Percentiles rank a stretch among this genome's conserved stretches.
Evolutionary conservation across 2,329 filamentous ascomycete genomes (phyloP).

Genomic region (Lecanicillium sp.): DNA sequence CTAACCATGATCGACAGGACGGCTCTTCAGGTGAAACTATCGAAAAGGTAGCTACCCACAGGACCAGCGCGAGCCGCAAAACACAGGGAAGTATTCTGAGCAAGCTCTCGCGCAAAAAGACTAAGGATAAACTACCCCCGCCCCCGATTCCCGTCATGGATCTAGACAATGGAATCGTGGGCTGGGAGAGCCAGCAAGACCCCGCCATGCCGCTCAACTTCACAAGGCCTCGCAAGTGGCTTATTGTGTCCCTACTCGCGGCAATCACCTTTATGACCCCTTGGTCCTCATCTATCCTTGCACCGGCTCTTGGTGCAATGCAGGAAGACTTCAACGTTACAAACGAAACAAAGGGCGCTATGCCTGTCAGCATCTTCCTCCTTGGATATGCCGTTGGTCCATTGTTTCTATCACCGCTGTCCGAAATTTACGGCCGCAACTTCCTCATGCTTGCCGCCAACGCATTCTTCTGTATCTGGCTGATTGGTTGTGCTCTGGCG

Average conservation of each 20-base stretch:
- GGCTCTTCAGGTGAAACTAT: slow-evolving; percentile 6
- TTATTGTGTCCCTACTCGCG: slow-evolving; percentile 46
- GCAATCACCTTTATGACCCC: slow-evolving; percentile 59
- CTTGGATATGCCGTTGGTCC: slow-evolving; percentile 53
- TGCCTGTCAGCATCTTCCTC: slow-evolving; percentile 55
- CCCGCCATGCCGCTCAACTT: slow-evolving; percentile 54
- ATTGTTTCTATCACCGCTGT: slow-evolving; percentile 48
- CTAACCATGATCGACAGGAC: slow-evolving; percentile 14
- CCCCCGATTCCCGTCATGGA: slow-evolving; percentile 38
- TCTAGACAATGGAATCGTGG: slow-evolving; percentile 45
- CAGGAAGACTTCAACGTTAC: slow-evolving; percentile 32
- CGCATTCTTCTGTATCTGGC: slow-evolving; percentile 53
- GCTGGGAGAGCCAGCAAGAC: slow-evolving; percentile 53
- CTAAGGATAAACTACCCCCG: slow-evolving; percentile 22
- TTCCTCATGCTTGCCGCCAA: slow-evolving; percentile 50
- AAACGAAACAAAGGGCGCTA: slow-evolving; percentile 33
- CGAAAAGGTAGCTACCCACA: slow-evolving; percentile 13
- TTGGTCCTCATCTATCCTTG: slow-evolving; percentile 54
- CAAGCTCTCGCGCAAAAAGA: slow-evolving; percentile 16
- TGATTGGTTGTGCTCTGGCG: slow-evolving; percentile 56
- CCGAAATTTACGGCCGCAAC: slow-evolving; percentile 58
- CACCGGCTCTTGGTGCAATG: slow-evolving; percentile 40
- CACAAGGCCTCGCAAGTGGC: slow-evolving; percentile 46
- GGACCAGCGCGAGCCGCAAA: slow-evolving; percentile 14
- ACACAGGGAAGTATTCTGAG: slow-evolving; percentile 17